Percentiles rank a stretch among this genome's conserved stretches.
Evolutionary conservation across 768 basidiomycete genomes (phyloP).

Genomic region (Arthromyces matolae): DNA sequence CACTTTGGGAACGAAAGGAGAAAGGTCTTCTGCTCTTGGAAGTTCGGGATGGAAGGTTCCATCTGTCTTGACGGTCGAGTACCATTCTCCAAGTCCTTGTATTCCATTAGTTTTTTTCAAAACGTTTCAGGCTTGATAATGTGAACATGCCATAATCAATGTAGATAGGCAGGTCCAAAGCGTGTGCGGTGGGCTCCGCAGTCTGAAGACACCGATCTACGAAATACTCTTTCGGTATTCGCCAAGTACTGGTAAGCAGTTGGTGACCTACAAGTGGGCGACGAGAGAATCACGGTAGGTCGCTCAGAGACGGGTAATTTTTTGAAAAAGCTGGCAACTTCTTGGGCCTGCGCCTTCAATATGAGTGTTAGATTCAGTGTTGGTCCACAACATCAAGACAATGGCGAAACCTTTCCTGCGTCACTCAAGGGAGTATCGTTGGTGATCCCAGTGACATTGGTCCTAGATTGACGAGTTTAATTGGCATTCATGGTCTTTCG

Average conservation of each 20-base stretch:
- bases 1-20: background rate
- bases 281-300: background rate
- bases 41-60: background rate
- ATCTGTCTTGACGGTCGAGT: background rate
- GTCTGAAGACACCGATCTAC: slow-evolving; percentile 1
- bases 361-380: background rate
- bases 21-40: background rate
- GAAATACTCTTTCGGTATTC: background rate
- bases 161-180: background rate
- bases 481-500: background rate
- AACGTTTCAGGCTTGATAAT: too few relatives aligned
- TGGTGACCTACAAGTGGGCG: background rate
- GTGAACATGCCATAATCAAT: background rate
- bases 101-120: background rate
- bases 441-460: background rate
- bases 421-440: background rate
- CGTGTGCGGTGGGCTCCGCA: slow-evolving; percentile 1
- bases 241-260: too few relatives aligned
- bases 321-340: background rate
- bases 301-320: background rate
- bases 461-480: background rate
- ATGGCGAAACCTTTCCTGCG: background rate
- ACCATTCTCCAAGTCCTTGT: slow-evolving; percentile 3
- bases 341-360: background rate
- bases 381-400: too few relatives aligned